A percentile compares a stretch with the other conserved stretches of the same genome.
These are phyloP conservation scores for Periconia sp. DNA, from an alignment of 2,329 filamentous ascomycete species.

Conservation along the genomic window DNA sequence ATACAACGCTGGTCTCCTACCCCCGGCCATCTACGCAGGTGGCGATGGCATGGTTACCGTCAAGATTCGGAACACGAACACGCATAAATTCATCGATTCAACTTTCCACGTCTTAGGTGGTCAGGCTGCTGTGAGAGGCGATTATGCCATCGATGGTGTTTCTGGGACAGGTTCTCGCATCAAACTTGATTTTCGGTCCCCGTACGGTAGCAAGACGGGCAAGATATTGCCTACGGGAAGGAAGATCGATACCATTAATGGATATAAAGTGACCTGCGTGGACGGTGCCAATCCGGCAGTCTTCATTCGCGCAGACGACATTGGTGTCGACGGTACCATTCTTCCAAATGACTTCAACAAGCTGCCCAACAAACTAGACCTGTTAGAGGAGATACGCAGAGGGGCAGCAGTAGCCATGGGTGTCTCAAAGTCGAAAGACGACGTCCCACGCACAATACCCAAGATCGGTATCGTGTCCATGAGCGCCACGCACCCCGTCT, in stretches of 20 bases:
- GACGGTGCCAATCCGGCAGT: slow-evolving; percentile 70
- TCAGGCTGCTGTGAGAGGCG: slow-evolving; percentile 57
- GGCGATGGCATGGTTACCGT: slow-evolving; percentile 54
- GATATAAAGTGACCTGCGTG: slow-evolving; percentile 61
- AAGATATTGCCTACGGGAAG: slow-evolving; percentile 66
- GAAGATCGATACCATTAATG: slow-evolving; percentile 57
- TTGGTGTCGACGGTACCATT: slow-evolving; percentile 59
- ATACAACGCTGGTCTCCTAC: slow-evolving; percentile 61
- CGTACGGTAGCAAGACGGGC: slow-evolving; percentile 69
- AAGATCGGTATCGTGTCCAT: slow-evolving; percentile 66
- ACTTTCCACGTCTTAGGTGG: slow-evolving; percentile 60
- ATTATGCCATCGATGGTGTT: slow-evolving; percentile 70
- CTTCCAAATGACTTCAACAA: slow-evolving; percentile 62
- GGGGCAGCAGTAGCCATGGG: slow-evolving; percentile 68
- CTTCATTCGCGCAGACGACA: slow-evolving; percentile 63
- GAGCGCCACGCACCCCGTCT: slow-evolving; percentile 43
- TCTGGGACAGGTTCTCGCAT: slow-evolving; percentile 64
- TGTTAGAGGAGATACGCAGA: slow-evolving; percentile 64
- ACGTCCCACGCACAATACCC: slow-evolving; percentile 64
- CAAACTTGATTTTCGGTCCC: slow-evolving; percentile 66
- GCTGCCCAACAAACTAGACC: slow-evolving; percentile 55
- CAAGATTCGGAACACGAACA: slow-evolving; percentile 74
- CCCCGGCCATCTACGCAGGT: slow-evolving; percentile 27
- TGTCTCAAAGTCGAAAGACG: slow-evolving; percentile 53
- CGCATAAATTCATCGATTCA: slow-evolving; percentile 66